Evolutionary conservation across 1,139 yeast species (phyloP).

Genomic region (Candida buenavistaensis): DNA sequence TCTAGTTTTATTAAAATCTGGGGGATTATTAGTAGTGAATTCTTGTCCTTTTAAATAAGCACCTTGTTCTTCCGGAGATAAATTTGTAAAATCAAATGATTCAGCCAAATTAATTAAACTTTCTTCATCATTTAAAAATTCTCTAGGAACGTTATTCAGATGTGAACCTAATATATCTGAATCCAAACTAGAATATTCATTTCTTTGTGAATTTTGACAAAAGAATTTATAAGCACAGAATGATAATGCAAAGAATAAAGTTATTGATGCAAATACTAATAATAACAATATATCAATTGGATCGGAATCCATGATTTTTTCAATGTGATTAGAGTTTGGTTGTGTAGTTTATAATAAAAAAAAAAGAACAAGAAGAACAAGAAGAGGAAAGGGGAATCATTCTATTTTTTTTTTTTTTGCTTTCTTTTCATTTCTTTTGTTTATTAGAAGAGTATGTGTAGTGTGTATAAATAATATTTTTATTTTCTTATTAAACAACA

Average conservation of each 20-base stretch:
- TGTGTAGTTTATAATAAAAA: neutral
- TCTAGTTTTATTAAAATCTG: slow-evolving; percentile 29
- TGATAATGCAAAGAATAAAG: slow-evolving; percentile 16
- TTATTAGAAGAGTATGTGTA: too few relatives aligned
- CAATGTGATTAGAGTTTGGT: too few relatives aligned
- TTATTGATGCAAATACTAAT: slow-evolving; percentile 16
- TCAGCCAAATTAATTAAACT: slow-evolving; percentile 35
- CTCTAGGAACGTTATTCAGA: slow-evolving; percentile 32
- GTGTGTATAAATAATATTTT: too few relatives aligned
- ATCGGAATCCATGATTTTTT: slow-evolving; percentile 10
- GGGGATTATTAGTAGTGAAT: slow-evolving; percentile 34
- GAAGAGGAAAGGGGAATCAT: too few relatives aligned
- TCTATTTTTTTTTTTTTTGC: too few relatives aligned
- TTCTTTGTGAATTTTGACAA: slow-evolving; percentile 13
- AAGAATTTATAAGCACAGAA: slow-evolving; percentile 17
- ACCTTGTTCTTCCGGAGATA: slow-evolving; percentile 47
- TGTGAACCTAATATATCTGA: slow-evolving; percentile 18
- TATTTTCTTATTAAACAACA: too few relatives aligned
- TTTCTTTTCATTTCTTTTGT: too few relatives aligned
- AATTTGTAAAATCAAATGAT: slow-evolving; percentile 36
- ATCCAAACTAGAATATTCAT: slow-evolving; percentile 16
- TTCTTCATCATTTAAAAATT: slow-evolving; percentile 46
- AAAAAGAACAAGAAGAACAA: neutral
- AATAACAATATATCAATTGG: slow-evolving; percentile 16
- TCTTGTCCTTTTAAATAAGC: slow-evolving; percentile 38